These are phyloP conservation scores for Alnus glutinosa DNA, from an alignment of 306 rosid species.

Conservation along the genomic window DNA sequence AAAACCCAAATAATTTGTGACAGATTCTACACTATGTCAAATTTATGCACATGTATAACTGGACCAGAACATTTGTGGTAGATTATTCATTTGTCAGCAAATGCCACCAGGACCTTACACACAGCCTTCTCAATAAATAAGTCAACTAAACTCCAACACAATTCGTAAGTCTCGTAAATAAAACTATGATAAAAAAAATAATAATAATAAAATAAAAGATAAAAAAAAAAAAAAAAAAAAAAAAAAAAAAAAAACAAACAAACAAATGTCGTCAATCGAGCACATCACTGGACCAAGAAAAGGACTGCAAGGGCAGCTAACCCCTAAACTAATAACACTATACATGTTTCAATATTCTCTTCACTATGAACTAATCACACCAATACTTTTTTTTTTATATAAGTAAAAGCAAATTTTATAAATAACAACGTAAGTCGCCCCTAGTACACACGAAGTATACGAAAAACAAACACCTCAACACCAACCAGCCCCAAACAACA, in stretches of 20 bases:
- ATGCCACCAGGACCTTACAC: constrained; percentile 3
- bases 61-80: not conserved
- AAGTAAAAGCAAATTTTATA: too few relatives aligned
- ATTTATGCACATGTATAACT: too few relatives aligned
- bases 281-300: not conserved
- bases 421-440: too few relatives aligned
- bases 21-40: not conserved
- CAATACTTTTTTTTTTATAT: not conserved
- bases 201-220: not conserved
- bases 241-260: too few relatives aligned
- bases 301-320: not conserved
- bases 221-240: too few relatives aligned
- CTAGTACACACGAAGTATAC: too few relatives aligned
- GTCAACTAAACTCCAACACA: not conserved
- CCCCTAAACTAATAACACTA: not conserved
- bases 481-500: too few relatives aligned
- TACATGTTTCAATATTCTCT: not conserved
- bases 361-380: not conserved
- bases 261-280: not conserved
- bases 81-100: not conserved
- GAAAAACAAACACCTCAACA: too few relatives aligned
- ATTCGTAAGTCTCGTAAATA: not conserved
- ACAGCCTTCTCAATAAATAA: not conserved
- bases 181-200: not conserved
- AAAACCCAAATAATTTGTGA: not conserved